Percentiles rank a stretch among this genome's conserved stretches.
phyloP scores from a whole-genome alignment of 2,329 filamentous ascomycete species.

The Dothiorella sarmentorum region DNA sequence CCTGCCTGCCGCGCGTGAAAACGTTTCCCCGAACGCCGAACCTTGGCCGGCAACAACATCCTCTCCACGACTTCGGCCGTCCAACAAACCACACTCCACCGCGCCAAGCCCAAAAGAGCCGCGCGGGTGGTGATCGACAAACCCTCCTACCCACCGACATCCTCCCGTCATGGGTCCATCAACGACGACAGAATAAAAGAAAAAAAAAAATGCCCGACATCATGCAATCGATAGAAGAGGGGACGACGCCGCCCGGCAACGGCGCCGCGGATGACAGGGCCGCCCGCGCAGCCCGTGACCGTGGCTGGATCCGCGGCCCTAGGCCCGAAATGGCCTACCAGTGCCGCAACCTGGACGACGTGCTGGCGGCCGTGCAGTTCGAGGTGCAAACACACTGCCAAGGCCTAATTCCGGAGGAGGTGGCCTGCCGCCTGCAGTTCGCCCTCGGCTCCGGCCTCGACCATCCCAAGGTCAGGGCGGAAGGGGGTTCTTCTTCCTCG shows the following conservation, averaged over 20 bases:
- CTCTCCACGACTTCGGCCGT: background rate
- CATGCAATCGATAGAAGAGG: background rate
- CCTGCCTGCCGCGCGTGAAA: background rate
- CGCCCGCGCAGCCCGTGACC: no score
- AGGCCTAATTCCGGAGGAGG: background rate
- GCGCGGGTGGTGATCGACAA: background rate
- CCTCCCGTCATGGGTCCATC: background rate
- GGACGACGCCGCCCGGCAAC: background rate
- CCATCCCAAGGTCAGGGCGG: background rate
- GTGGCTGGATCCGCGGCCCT: background rate
- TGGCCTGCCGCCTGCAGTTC: background rate
- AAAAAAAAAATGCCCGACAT: background rate
- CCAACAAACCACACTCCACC: background rate
- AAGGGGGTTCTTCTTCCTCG: no score
- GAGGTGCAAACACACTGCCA: background rate
- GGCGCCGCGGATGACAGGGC: no score
- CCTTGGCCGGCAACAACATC: background rate
- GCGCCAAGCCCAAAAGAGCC: background rate
- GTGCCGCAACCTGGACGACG: conserved; percentile 12
- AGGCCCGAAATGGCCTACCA: conserved; percentile 5
- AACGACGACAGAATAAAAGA: no score
- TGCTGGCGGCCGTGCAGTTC: background rate
- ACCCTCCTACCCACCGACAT: no score
- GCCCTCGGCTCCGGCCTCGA: background rate
- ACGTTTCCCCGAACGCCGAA: background rate